A percentile compares a stretch with the other conserved stretches of the same genome.
Conservation (phyloP, 2,329 filamentous ascomycete genomes). For the Xylariaceae sp. region DNA sequence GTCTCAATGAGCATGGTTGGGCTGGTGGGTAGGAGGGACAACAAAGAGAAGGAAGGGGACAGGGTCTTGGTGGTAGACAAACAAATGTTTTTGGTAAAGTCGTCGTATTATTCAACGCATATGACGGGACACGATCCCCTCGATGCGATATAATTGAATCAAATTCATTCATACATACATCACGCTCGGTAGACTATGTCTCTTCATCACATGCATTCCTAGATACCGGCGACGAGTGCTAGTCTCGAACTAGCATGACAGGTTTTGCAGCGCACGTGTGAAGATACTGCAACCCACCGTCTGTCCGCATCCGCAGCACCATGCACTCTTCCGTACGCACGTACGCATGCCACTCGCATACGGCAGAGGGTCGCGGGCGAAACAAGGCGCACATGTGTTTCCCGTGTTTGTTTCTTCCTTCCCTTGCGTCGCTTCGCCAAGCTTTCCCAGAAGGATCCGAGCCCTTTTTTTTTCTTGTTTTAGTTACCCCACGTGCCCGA, state of each 20-base stretch:
- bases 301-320: not conserved
- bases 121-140: conserved; percentile 11
- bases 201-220: conserved; percentile 8
- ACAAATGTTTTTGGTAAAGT: conserved; percentile 1
- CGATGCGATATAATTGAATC: conserved; percentile 14
- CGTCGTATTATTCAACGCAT: conserved; percentile 16
- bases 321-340: no score
- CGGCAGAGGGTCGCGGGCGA: not conserved
- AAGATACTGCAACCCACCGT: conserved; percentile 19
- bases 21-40: conserved; percentile 1
- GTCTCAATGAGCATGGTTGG: conserved; percentile 7
- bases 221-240: conserved; percentile 8
- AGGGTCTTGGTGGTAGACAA: conserved; percentile 7
- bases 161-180: not conserved
- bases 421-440: not conserved
- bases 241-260: not conserved
- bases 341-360: not conserved
- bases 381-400: not conserved
- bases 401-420: not conserved
- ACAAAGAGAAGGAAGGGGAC: not conserved
- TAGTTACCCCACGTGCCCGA: no score
- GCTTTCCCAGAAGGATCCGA: not conserved
- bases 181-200: conserved; percentile 8
- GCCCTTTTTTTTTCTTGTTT: no score
- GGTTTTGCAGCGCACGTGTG: conserved; percentile 12